These are phyloP conservation scores for Mortierella sp. DNA, from an alignment of 371 early-diverging fungal species.

Conservation along the genomic window DNA sequence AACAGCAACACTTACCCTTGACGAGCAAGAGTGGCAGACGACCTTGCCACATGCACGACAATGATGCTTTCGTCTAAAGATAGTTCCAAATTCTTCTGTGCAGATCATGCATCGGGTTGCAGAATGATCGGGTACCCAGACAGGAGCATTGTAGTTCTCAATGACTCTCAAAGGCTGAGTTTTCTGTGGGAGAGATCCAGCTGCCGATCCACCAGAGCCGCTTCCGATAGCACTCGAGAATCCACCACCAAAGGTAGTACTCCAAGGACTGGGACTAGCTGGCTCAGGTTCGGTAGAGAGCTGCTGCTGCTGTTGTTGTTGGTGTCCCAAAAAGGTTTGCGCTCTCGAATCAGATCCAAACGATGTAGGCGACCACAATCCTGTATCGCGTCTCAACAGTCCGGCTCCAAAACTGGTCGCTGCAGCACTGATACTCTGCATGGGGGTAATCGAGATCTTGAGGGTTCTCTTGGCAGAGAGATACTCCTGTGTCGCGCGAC, in stretches of 20 bases:
- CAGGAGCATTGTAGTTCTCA: conserved; percentile 75
- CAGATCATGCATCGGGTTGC: conserved; percentile 71
- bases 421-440: conserved; percentile 46
- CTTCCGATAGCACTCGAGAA: neutral
- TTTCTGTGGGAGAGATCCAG: neutral
- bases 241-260: neutral
- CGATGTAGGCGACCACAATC: conserved; percentile 32
- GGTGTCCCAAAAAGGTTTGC: neutral
- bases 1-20: conserved; percentile 55
- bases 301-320: conserved; percentile 13
- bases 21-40: conserved; percentile 79
- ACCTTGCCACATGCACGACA: conserved; percentile 82
- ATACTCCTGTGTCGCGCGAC: conserved; percentile 65
- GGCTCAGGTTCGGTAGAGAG: neutral
- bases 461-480: conserved; percentile 67
- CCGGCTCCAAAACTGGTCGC: conserved; percentile 31
- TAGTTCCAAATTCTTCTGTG: conserved; percentile 64
- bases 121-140: conserved; percentile 77
- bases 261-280: conserved; percentile 1
- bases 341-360: conserved; percentile 27
- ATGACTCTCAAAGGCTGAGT: conserved; percentile 53
- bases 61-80: conserved; percentile 76
- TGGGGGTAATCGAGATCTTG: conserved; percentile 65
- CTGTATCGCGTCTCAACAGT: conserved; percentile 37
- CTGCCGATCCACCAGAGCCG: neutral